Evolutionary conservation across 805 yeast genomes (phyloP).

Genomic region (Candida pseudoglaebosa): DNA sequence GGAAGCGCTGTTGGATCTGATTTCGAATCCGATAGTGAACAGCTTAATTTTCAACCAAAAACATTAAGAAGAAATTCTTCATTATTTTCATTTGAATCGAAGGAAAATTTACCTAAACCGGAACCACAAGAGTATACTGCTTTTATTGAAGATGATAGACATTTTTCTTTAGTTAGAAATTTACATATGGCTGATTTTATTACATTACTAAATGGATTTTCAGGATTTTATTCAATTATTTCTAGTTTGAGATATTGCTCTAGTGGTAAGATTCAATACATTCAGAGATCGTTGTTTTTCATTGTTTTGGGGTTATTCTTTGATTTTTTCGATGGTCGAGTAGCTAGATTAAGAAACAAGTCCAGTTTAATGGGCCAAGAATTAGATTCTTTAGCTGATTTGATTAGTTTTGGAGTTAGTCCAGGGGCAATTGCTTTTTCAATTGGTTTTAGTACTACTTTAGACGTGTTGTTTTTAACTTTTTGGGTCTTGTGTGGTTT

Average conservation of each 20-base stretch:
- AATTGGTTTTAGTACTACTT: conserved; percentile 80
- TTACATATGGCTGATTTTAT: conserved; percentile 95
- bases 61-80: conserved; percentile 51
- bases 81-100: conserved; percentile 47
- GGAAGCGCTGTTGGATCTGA: conserved; percentile 33
- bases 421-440: conserved; percentile 93
- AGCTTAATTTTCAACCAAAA: conserved; percentile 11
- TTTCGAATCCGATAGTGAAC: conserved; percentile 29
- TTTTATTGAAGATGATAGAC: conserved; percentile 79
- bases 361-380: conserved; percentile 96
- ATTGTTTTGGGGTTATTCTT: conserved; percentile 89
- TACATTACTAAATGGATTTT: conserved; percentile 88
- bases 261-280: conserved; percentile 64
- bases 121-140: conserved; percentile 72
- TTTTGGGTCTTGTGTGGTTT: conserved; percentile 92
- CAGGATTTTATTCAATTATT: conserved; percentile 87
- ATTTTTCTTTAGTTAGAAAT: conserved; percentile 79
- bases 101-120: conserved; percentile 65
- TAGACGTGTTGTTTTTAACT: conserved; percentile 71
- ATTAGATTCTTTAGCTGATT: conserved; percentile 92
- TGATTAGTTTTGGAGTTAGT: conserved; percentile 90
- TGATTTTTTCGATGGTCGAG: conserved; percentile 96
- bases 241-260: conserved; percentile 79
- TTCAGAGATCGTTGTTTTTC: conserved; percentile 85
- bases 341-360: conserved; percentile 90